Evolutionary conservation across 768 basidiomycete genomes (phyloP).

Genomic region (Chlorophyllum brunneum): DNA sequence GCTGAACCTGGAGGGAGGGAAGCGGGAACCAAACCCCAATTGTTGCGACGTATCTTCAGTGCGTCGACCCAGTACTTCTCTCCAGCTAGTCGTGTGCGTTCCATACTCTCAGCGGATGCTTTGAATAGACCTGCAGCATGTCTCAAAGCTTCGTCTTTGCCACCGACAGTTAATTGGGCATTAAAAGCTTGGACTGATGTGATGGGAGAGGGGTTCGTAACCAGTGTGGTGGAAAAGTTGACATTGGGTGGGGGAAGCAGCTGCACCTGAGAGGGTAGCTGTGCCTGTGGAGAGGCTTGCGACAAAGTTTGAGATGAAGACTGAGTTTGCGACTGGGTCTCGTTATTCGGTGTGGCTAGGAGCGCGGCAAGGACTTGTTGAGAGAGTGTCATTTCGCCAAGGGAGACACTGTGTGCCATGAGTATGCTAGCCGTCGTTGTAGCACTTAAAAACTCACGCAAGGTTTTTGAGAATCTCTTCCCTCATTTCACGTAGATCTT

Average conservation of each 20-base stretch:
- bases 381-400: constrained; percentile 79
- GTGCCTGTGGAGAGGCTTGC: constrained; percentile 20
- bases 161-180: constrained; percentile 66
- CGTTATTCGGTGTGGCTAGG: constrained; percentile 30
- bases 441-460: constrained; percentile 45
- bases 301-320: constrained; percentile 8
- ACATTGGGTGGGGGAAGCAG: constrained; percentile 15
- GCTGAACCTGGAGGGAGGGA: constrained; percentile 69
- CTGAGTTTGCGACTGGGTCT: constrained; percentile 14
- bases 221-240: constrained; percentile 55
- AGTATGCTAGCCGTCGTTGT: constrained; percentile 1
- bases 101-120: constrained; percentile 64
- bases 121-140: constrained; percentile 72
- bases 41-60: constrained; percentile 66
- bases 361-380: constrained; percentile 64
- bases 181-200: constrained; percentile 69
- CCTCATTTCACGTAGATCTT: constrained; percentile 73
- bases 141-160: constrained; percentile 77
- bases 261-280: constrained; percentile 6
- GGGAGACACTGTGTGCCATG: constrained; percentile 49
- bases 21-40: constrained; percentile 80
- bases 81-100: constrained; percentile 52
- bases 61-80: constrained; percentile 85
- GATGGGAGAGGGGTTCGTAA: constrained; percentile 64
- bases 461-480: constrained; percentile 67